Base-by-base conservation (phyloP, 2,329 filamentous ascomycete genomes). In the Cercospora citrullina region DNA sequence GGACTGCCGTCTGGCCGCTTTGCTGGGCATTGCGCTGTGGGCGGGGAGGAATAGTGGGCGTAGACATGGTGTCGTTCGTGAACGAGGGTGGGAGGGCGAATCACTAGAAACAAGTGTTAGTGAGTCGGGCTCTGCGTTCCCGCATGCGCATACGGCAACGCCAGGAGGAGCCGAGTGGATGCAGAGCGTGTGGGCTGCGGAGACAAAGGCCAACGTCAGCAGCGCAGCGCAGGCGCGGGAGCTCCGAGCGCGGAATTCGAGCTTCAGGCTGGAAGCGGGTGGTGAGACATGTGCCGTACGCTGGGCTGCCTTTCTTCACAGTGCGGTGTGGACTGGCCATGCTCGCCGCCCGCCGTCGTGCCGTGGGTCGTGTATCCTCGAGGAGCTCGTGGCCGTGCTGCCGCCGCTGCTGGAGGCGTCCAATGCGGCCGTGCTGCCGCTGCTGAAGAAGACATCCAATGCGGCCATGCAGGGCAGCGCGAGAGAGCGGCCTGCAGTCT, bases 21-120 rank as follows among this genome's bases (percentile, higher is more conserved):
- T 83, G 81, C 48, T 59, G 55, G 16, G 53, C 53, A 9, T 81
- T 82, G 75, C 87, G 85, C 72, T 84, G 79, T 63, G 89, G 89
- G 70, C 89, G 87, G 72, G 88, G 88, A 69, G 89, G 89, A 72
- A 91, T 82, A 72, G 80, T 81, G 48, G 89, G 86, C 51, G 64
- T 60, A 36, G 67, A 68, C 67, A 68, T 68, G 45, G 0, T n/a
- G 48, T 42, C 14, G 42, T 57, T 36, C 10, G 26, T 16, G 42
- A n/a, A 53, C 16, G 48, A 57, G 12, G 31, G 61, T 53, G 42
- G 28, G 18, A 28, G 45, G 60, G 23, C 48, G 36, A 65, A 48
- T 30, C 16, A 68, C 66, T 68, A 59, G 60, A 8, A 4, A 39
- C 31, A 36, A 45, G 18, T 39, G 57, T 65, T 62, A 68, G 66